Base-by-base conservation (phyloP, 2,329 filamentous ascomycete genomes). In the Alternaria ethzedia region DNA sequence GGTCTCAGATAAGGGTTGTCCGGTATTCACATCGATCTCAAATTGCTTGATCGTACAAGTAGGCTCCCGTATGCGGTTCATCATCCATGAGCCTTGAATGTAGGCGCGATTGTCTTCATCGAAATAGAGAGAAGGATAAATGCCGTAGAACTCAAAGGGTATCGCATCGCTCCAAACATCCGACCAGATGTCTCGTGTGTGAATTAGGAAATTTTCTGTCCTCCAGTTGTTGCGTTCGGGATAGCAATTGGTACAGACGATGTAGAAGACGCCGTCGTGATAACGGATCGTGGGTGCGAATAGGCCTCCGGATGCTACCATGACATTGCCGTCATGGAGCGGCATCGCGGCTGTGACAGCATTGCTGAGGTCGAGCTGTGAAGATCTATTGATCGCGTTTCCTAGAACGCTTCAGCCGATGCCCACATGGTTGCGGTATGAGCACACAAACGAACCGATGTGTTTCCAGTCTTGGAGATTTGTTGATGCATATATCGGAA, bases 401-500 rank as follows among this genome's bases (percentile, higher is more conserved):
- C 49, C 49, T 36, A 20, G 28, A 30, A 36, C 21, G 28, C 49
- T 30, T 51, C 49, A 36, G 49, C 49, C 49, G 30, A 13, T 6
- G 49, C 28, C 13, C 28, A 51, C 32, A 15, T 30, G 3, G 3
- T 20, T 11, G 26, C 17, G 12, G 49, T 36, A 26, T 30, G 44
- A 2, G 26, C 43, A 32, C 17, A 23, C 4, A 20, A 49, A 57
- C 43, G 44, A 57, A 57, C 62, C 55, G 3, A 56, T 62, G 13
- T 82, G 77, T 57, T 82, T 83, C 84, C 84, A 87, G 61, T 83
- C 80, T n/a, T 81, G 61, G 4, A 87, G 68, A 65, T 86, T 84
- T 51, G 77, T 79, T 11, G 81, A 84, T 4, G 83, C 83, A 64
- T 86, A 82, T 32, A 86, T 78, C 0, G 84, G 84, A 4, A 86